Conservation (phyloP, 129 eudicot genomes). For the Deinandra increscens region DNA sequence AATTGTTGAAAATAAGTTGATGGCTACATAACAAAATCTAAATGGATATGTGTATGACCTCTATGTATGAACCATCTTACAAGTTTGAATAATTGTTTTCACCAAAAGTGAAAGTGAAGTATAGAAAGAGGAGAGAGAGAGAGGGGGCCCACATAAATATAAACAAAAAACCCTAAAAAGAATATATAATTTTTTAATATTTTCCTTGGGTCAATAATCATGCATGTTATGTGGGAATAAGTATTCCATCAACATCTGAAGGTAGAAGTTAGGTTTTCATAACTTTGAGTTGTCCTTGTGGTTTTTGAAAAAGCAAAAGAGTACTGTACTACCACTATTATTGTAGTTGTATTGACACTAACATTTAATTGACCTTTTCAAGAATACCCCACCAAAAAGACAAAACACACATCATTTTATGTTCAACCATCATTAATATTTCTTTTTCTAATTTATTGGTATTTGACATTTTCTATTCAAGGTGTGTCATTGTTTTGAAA, state of each 20-base stretch:
- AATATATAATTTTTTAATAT: constrained; percentile 7
- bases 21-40: not conserved
- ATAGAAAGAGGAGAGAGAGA: constrained; percentile 8
- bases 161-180: constrained; percentile 14
- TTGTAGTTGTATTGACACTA: constrained; percentile 29
- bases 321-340: constrained; percentile 30
- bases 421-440: constrained; percentile 24
- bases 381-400: constrained; percentile 42
- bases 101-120: constrained; percentile 32
- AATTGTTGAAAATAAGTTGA: not conserved
- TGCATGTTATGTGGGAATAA: constrained; percentile 29
- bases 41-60: not conserved
- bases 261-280: constrained; percentile 27
- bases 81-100: constrained; percentile 20
- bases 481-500: not conserved
- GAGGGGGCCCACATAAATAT: constrained; percentile 2
- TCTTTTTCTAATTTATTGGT: not conserved
- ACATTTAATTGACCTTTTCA: constrained; percentile 40
- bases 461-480: not conserved
- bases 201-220: constrained; percentile 23
- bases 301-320: constrained; percentile 27
- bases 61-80: not conserved
- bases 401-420: constrained; percentile 42
- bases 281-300: constrained; percentile 32
- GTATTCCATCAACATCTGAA: constrained; percentile 34